These are phyloP conservation scores for Dactylorhiza incarnata DNA, from an alignment of 106 monocot genomes.

Conservation along the genomic window DNA sequence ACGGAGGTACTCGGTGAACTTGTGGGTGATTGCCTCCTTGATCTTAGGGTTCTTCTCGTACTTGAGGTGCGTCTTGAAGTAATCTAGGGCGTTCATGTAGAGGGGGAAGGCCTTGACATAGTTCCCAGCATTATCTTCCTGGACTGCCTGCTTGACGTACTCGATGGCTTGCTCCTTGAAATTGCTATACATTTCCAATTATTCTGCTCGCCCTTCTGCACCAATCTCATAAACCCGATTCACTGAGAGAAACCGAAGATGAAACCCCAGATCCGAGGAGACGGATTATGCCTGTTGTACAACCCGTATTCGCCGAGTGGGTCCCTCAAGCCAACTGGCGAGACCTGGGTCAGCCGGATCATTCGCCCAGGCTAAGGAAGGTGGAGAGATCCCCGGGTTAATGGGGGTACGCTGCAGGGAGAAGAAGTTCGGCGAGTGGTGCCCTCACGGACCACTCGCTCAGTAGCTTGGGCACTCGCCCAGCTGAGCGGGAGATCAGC, in stretches of 20 bases:
- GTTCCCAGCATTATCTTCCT: constrained; percentile 80
- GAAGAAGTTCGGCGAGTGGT: too few relatives aligned
- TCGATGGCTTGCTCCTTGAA: constrained; percentile 87
- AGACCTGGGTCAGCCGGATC: too few relatives aligned
- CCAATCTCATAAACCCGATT: background rate
- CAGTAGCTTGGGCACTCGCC: too few relatives aligned
- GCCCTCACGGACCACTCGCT: too few relatives aligned
- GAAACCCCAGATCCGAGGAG: too few relatives aligned
- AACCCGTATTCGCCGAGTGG: too few relatives aligned
- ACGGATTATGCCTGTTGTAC: too few relatives aligned
- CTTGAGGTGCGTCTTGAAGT: constrained; percentile 77
- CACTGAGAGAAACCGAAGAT: background rate
- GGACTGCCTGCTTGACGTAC: constrained; percentile 82
- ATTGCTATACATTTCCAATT: constrained; percentile 32
- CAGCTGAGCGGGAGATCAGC: too few relatives aligned
- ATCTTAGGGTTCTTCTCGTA: constrained; percentile 72
- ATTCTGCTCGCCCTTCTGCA: background rate
- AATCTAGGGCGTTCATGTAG: constrained; percentile 85
- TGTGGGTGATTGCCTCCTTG: constrained; percentile 82
- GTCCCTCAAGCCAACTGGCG: too few relatives aligned
- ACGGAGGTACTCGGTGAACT: constrained; percentile 85
- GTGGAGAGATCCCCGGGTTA: too few relatives aligned
- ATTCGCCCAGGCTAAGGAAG: too few relatives aligned
- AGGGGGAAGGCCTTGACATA: constrained; percentile 78
- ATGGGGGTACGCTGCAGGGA: too few relatives aligned